Evolutionary conservation across 2,329 filamentous ascomycete genomes (phyloP).

Genomic region (Elsinoe ampelina): DNA sequence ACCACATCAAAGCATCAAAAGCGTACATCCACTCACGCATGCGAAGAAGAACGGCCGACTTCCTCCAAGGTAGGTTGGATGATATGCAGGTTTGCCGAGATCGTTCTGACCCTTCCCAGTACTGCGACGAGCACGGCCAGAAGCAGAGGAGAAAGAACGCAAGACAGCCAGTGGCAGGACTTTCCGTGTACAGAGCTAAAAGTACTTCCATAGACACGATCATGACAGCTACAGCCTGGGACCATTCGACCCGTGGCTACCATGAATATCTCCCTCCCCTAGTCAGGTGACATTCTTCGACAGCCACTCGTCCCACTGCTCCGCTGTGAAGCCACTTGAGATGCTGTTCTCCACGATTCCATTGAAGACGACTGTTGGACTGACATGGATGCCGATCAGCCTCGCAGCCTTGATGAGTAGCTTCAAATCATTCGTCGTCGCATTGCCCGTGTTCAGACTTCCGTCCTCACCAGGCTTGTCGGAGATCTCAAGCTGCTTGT

Average conservation of each 20-base stretch:
- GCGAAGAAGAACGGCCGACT: slow-evolving; percentile 94
- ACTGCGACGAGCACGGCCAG: slow-evolving; percentile 87
- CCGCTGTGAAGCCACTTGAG: slow-evolving; percentile 64
- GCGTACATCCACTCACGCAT: slow-evolving; percentile 98
- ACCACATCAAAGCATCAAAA: slow-evolving; percentile 99
- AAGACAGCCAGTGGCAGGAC: slow-evolving; percentile 96
- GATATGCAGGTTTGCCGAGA: not conserved
- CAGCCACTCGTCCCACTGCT: slow-evolving; percentile 83
- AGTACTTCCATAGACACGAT: not conserved
- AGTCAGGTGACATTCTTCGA: slow-evolving; percentile 51
- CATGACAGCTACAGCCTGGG: not conserved
- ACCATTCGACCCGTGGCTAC: not conserved
- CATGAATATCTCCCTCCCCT: not conserved
- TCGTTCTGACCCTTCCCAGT: slow-evolving; percentile 46
- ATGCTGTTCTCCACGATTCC: slow-evolving; percentile 69
- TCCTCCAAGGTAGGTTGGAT: slow-evolving; percentile 69
- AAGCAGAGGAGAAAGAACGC: slow-evolving; percentile 92
- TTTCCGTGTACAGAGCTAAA: slow-evolving; percentile 56
- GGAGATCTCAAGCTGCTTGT: slow-evolving; percentile 57
- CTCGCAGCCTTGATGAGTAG: slow-evolving; percentile 65
- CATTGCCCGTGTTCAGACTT: slow-evolving; percentile 67
- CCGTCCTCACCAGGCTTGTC: slow-evolving; percentile 60
- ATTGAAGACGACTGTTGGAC: slow-evolving; percentile 82
- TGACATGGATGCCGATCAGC: slow-evolving; percentile 76
- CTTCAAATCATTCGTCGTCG: slow-evolving; percentile 78